These are phyloP conservation scores for Paramarasmius palmivorus DNA, from an alignment of 1,284 basidiomycete species.

Conservation along the genomic window DNA sequence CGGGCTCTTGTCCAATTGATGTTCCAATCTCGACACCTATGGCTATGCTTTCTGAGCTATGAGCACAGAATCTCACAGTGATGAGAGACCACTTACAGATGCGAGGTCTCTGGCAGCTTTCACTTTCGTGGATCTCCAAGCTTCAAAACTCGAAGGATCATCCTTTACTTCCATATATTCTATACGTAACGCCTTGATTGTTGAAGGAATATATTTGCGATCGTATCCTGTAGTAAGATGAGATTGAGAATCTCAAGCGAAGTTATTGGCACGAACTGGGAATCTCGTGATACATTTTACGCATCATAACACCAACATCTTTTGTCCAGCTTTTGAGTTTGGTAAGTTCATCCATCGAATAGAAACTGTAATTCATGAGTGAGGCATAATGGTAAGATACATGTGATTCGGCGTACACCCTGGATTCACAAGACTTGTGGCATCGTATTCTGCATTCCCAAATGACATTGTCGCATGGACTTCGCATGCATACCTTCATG, in stretches of 20 bases:
- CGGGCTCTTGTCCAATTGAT: too few relatives aligned
- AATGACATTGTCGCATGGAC: background rate
- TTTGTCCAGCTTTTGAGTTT: background rate
- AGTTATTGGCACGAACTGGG: too few relatives aligned
- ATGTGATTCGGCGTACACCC: background rate
- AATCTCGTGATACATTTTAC: background rate
- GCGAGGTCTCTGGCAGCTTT: too few relatives aligned
- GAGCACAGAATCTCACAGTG: too few relatives aligned
- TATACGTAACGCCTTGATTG: background rate
- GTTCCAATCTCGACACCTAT: too few relatives aligned
- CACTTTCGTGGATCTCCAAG: too few relatives aligned
- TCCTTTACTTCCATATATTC: slow-evolving; percentile 5
- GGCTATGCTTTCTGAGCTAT: too few relatives aligned
- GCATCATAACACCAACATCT: background rate
- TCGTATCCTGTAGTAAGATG: too few relatives aligned
- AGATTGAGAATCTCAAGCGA: too few relatives aligned
- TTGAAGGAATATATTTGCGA: background rate
- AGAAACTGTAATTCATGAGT: background rate
- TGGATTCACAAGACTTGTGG: slow-evolving; percentile 4
- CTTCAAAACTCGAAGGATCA: background rate
- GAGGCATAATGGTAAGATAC: too few relatives aligned
- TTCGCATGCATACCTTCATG: background rate
- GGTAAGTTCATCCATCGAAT: background rate
- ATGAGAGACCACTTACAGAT: too few relatives aligned
- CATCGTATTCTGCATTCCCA: slow-evolving; percentile 5